Evolutionary conservation across 495 filamentous ascomycete species (phyloP).

Genomic region (Venustampulla echinocandica): DNA sequence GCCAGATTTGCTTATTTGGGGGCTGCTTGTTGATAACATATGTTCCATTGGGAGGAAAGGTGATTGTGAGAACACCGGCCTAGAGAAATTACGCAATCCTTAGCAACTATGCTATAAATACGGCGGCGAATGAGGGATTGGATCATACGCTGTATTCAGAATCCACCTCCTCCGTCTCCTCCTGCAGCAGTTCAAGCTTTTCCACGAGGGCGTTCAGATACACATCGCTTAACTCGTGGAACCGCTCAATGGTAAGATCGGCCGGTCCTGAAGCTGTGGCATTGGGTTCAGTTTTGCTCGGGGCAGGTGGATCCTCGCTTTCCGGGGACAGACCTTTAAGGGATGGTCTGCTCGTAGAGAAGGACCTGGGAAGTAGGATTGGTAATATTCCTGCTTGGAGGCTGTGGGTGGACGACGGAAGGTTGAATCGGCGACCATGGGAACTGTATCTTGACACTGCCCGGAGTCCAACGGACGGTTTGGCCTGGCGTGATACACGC

Average conservation of each 20-base stretch:
- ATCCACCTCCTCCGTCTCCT: constrained; percentile 55
- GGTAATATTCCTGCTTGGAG: neutral
- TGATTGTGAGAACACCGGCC: constrained; percentile 78
- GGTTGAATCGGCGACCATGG: neutral
- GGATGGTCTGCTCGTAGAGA: constrained; percentile 10
- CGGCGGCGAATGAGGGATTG: neutral
- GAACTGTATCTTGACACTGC: neutral
- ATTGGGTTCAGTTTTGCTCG: constrained; percentile 12
- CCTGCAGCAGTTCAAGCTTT: constrained; percentile 56
- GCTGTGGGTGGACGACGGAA: neutral
- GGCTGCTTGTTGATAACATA: constrained; percentile 98
- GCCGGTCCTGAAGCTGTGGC: constrained; percentile 6
- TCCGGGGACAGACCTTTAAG: constrained; percentile 25
- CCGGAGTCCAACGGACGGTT: neutral
- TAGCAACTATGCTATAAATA: neutral
- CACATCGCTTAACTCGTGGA: constrained; percentile 38
- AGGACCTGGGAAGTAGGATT: neutral
- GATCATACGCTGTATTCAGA: constrained; percentile 48
- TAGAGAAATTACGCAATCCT: constrained; percentile 25
- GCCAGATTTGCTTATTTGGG: constrained; percentile 95
- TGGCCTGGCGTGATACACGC: neutral
- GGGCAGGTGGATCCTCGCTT: constrained; percentile 17
- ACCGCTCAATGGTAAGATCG: constrained; percentile 26
- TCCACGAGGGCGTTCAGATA: constrained; percentile 53
- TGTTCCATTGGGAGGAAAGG: constrained; percentile 53